Evolutionary conservation across 495 filamentous ascomycete species (phyloP), one percentile per base, ranked within the genome.

Genomic region (Haplographium delicatum): DNA sequence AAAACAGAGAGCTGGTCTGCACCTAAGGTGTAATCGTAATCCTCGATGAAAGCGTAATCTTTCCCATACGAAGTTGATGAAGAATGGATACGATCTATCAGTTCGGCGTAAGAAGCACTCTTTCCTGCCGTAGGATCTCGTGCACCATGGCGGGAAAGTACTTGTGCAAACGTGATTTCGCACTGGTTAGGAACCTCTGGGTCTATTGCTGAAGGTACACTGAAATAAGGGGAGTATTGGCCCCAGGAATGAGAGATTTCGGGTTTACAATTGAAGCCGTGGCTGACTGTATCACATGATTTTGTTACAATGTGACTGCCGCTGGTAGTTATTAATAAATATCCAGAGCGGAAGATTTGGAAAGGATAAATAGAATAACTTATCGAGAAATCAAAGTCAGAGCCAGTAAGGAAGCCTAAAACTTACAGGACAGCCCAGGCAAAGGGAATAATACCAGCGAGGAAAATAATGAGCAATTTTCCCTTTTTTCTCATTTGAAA

Each of bases 111-210:
- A 11, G 55, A 54, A 8, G 57, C 48, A 9, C 78, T 72, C 69
- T 89, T 91, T 30, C 66, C 65, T 3, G 62, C 52, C 0, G 88
- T 93, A 8, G 89, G 89, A 61, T 84, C 83, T 50, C 89, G 75
- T 11, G 86, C 87, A n/a, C 89, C 89, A 65, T 95, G 89, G 11
- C 89, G 78, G 7, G 85, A 86, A 46, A 95, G 74, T 13, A 89
- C 65, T 56, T 91, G 86, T 8, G 76, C 88, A 62, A 93, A 91
- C 28, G 80, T 89, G 51, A 91, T 62, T 38, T 76, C 64, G 69
- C 89, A 95, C 22, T 68, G 67, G 2, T 68, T 30, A 1, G 88
- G 88, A 4, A 85, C 58, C 0, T 68, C 63, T 1, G 72, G 51
- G 3, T 77, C 69, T 34, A 88, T 73, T 5, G 77, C 63, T 0